Base-by-base conservation (phyloP, 805 yeast species). In the Candida silvicultrix region DNA sequence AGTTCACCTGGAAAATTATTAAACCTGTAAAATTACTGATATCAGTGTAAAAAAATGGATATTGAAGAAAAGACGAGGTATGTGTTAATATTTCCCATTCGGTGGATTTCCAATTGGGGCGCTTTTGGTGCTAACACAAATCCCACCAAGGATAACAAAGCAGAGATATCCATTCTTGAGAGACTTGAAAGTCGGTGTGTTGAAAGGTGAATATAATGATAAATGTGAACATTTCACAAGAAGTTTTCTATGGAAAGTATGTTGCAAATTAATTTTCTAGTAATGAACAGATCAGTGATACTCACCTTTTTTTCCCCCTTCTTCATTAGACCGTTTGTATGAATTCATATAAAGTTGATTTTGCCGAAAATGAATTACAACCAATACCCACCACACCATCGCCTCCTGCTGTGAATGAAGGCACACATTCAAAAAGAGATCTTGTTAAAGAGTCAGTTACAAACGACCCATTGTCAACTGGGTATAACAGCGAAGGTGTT, bases 191-290 rank as follows among this genome's bases (percentile, higher is more conserved):
- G 29, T 38, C 1, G 61, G 55, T 0, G 61, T 57, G 9, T 46
- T 58, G n/a, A 43, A 49, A 25, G 59, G 59, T 18, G 48, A 52
- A 36, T 58, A 58, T 35, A 48, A 51, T 41, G 38, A 38, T 35
- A 49, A 45, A 6, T 21, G 43, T 6, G 46, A 53, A 3, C 51
- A 36, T 39, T 58, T 54, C 51, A 48, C 54, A 5, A 44, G 60
- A 21, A 48, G 54, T 7, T 51, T 52, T 20, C 43, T 55, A 2
- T 59, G 60, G 62, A 48, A 47, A 23, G 47, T 46, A 25, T 21
- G 34, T 32, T n/a, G n/a, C n/a, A n/a, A n/a, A n/a, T n/a, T n/a
- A n/a, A n/a, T n/a, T n/a, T n/a, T n/a, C n/a, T n/a, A n/a, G n/a
- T n/a, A n/a, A n/a, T n/a, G n/a, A n/a, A n/a, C n/a, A n/a, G n/a